phyloP scores from a whole-genome alignment of 208 protist genomes.

The Leishmania arabica region DNA sequence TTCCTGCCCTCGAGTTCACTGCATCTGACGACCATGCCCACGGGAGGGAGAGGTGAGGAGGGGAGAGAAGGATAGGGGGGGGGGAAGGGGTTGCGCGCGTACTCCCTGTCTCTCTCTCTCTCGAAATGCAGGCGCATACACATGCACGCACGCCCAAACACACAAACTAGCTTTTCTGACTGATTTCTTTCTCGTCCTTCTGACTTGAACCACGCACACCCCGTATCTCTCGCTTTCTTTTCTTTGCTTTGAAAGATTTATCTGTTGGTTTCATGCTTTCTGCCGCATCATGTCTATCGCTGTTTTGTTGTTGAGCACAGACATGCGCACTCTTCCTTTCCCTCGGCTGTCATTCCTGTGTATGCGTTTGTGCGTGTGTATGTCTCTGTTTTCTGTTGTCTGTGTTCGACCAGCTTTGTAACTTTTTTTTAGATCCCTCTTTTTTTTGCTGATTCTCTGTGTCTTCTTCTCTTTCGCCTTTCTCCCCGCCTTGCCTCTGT shows the following conservation, averaged over 20 bases:
- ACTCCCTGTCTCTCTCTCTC: background rate
- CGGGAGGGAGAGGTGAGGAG: background rate
- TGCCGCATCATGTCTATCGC: background rate
- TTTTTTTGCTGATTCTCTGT: background rate
- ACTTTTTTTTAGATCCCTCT: background rate
- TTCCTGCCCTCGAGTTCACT: background rate
- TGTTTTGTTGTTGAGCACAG: background rate
- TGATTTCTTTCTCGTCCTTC: background rate
- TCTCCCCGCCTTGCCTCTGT: background rate
- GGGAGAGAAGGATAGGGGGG: background rate
- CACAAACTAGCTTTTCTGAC: background rate
- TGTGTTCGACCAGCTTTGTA: background rate
- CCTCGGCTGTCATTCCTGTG: background rate
- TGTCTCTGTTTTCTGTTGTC: background rate
- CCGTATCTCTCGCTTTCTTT: background rate
- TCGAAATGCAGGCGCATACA: background rate
- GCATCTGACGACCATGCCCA: background rate
- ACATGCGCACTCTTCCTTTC: background rate
- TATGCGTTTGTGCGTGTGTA: background rate
- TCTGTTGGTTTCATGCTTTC: background rate
- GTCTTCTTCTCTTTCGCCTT: background rate
- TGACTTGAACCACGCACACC: background rate
- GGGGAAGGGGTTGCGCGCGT: background rate
- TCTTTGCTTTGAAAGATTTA: background rate
- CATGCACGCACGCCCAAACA: background rate